phyloP scores from a whole-genome alignment of 768 basidiomycete genomes.

The Pluteus cervinus region DNA sequence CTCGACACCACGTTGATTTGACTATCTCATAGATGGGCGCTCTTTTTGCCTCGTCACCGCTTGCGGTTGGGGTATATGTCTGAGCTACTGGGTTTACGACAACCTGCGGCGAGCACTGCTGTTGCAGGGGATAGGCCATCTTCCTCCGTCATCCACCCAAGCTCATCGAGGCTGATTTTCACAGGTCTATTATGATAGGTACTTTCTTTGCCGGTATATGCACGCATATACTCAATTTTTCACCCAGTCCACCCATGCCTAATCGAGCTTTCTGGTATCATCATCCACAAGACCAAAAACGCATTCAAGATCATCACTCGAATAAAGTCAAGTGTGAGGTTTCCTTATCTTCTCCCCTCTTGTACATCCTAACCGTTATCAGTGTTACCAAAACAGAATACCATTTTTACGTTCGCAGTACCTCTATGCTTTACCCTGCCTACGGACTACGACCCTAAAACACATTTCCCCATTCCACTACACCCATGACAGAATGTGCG shows the following conservation, averaged over 20 bases:
- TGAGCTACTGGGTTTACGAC: conserved; percentile 61
- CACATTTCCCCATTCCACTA: conserved; percentile 22
- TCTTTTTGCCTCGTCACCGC: conserved; percentile 69
- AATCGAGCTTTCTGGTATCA: conserved; percentile 71
- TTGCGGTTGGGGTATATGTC: conserved; percentile 91
- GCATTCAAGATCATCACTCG: conserved; percentile 78
- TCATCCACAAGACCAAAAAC: conserved; percentile 86
- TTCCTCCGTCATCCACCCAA: conserved; percentile 68
- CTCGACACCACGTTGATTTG: too few species aligned
- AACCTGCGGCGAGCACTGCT: conserved; percentile 20
- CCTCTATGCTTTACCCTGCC: conserved; percentile 60
- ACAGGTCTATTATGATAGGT: conserved; percentile 78
- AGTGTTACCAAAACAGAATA: conserved; percentile 77
- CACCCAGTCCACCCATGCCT: conserved; percentile 65
- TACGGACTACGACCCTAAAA: conserved; percentile 19
- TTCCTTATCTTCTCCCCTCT: background rate
- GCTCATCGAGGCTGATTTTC: conserved; percentile 84
- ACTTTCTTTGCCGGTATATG: conserved; percentile 10
- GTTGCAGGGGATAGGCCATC: conserved; percentile 36
- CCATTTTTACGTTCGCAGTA: conserved; percentile 69
- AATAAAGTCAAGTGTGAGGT: conserved; percentile 61
- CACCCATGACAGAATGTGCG: too few species aligned
- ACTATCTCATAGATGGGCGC: too few species aligned
- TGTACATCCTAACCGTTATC: background rate
- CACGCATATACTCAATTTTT: background rate